Evolutionary conservation across 805 yeast species (phyloP), one percentile per base, ranked within the genome.

Genomic region (Pichia ethanolica): DNA sequence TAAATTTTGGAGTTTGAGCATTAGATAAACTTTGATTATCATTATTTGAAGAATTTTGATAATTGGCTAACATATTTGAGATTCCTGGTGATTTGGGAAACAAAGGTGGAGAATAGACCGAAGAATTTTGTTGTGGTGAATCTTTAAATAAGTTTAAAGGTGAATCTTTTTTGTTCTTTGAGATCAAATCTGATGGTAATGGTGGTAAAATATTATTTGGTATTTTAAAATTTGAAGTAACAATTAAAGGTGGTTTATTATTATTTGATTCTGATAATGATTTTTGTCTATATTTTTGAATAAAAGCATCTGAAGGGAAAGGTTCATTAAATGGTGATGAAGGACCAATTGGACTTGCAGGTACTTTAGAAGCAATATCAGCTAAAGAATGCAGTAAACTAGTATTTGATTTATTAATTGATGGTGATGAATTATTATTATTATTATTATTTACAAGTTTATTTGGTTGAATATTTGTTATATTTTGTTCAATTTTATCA

Each of bases 361-460:
- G 48, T 2, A 42, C 56, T 39, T 52, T 53, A 4, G 63, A 53
- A 5, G 62, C 58, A 7, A 54, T 55, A 26, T 53, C 55, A 1
- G 59, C 60, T 25, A 58, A 43, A 5, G 64, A 58, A 28, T 49
- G 48, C 0, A 58, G 39, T 26, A 2, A 42, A 42, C 4, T 44
- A 30, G 36, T 14, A 39, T 7, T n/a, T n/a, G 38, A 7, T 5
- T 7, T 6, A 35, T 35, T 34, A 34, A 9, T 30, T 30, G 32
- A 6, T 6, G 32, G 9, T 7, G 35, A 34, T 34, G 13, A 34
- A 11, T 11, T 32, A 13, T 38, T 34, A n/a, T 34, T 39, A 7
- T 27, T 20, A 6, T 12, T n/a, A 27, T 26, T 10, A 20, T 13
- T 14, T 27, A 28, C 14, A 20, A 36, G 34, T 35, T 35, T 41